These are phyloP conservation scores for Saccharum spontaneum DNA, from an alignment of 176 grass and related monocot genomes.

Conservation along the genomic window DNA sequence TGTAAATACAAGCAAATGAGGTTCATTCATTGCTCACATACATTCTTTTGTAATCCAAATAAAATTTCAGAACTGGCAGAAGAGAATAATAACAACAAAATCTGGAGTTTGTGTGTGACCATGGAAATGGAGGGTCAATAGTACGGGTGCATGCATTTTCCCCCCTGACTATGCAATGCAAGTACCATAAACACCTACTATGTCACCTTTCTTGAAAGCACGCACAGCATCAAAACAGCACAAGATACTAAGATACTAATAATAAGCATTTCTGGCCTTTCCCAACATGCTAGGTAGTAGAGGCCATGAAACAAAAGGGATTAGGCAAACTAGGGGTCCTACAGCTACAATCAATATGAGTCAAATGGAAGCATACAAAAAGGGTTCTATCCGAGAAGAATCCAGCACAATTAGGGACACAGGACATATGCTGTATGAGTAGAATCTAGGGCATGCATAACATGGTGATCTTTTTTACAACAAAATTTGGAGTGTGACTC, in stretches of 20 bases:
- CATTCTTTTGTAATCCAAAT: no score
- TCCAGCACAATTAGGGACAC: neutral
- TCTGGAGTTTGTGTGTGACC: no score
- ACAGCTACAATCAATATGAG: neutral
- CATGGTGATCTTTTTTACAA: no score
- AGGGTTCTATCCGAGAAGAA: neutral
- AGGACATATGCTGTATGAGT: neutral
- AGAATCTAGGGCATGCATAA: neutral
- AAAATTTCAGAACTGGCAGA: no score
- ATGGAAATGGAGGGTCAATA: no score
- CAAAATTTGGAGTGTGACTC: no score
- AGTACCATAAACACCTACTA: neutral
- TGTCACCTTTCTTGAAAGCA: neutral
- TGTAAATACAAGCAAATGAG: no score
- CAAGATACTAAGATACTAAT: neutral
- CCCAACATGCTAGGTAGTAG: neutral
- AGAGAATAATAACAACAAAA: no score
- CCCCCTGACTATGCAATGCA: neutral
- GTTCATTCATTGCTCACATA: no score
- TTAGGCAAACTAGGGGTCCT: neutral
- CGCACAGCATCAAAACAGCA: neutral
- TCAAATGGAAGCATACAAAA: constrained; percentile 8
- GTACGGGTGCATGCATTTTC: neutral
- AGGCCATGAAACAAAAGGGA: neutral
- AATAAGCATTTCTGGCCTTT: neutral